Base-by-base conservation (phyloP, 352 stramenopile genomes). In the Globisporangium parvum region DNA sequence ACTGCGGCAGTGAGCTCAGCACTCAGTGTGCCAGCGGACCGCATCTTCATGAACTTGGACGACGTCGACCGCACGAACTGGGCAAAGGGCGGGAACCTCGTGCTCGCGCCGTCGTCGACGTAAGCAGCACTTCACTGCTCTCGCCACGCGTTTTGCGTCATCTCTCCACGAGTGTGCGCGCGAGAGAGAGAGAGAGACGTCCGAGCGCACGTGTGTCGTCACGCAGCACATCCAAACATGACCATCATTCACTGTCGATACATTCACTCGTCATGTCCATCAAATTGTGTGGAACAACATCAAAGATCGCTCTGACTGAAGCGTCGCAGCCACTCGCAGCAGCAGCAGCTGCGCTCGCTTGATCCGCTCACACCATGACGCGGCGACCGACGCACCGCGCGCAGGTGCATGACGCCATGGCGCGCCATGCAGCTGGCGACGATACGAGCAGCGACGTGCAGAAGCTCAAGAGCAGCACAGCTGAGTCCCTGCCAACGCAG, bases 21-120 rank as follows among this genome's bases (percentile, higher is more conserved):
- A 50, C 53, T 85, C 24, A 62, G 59, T 44, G 59, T 85, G 14
- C 63, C 69, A 9, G 57, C 24, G 23, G 68, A 67, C 20, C 75
- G 75, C 48, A 73, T 83, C 59, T 85, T 73, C 61, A 79, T 85
- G 66, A 83, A 74, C 45, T 62, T 85, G 9, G 67, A 75, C 62
- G 70, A 80, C 57, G 59, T 82, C 46, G 59, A 57, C 51, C 70
- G 66, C 59, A 67, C 60, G 31, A 80, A 82, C 62, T 85, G 73
- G 66, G 72, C 59, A 42, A 75, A 69, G 55, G 57, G 61, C 40
- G 72, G 71, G 37, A 61, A 71, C 24, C 12, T 64, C 18, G 58
- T 64, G 51, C 58, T 62, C 14, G 57, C 57, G 14, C 57, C 57
- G 24, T 55, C 58, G 44, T 62, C 57, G 33, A 54, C 49, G 31